A percentile compares a stretch with the other conserved stretches of the same genome.
phyloP scores from a whole-genome alignment of 2,329 filamentous ascomycete species.

The Penicillium sp. region DNA sequence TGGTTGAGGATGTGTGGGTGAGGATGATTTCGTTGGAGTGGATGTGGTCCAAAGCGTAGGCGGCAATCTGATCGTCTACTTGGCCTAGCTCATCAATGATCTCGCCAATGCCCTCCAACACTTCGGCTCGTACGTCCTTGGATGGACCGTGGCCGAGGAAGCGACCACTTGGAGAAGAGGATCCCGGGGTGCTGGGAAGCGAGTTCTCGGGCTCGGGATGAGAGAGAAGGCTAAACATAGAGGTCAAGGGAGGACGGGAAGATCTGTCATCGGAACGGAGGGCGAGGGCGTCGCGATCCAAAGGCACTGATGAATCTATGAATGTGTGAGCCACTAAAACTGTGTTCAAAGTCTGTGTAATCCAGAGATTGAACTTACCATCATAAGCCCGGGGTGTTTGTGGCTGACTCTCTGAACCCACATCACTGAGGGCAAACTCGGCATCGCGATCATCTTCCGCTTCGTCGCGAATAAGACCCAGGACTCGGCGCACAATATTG shows the following conservation, averaged over 20 bases:
- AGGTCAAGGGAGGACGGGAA: conserved; percentile 63
- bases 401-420: conserved; percentile 54
- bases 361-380: conserved; percentile 26
- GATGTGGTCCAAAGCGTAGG: conserved; percentile 85
- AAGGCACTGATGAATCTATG: conserved; percentile 30
- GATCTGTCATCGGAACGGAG: conserved; percentile 35
- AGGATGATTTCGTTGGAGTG: conserved; percentile 91
- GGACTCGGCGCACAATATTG: conserved; percentile 86
- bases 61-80: conserved; percentile 89
- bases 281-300: conserved; percentile 29
- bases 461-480: conserved; percentile 89
- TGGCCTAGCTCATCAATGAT: conserved; percentile 93
- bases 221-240: conserved; percentile 85
- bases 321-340: conserved; percentile 14
- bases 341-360: neutral
- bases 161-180: conserved; percentile 37
- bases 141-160: conserved; percentile 29
- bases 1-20: conserved; percentile 80
- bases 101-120: conserved; percentile 90
- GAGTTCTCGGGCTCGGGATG: conserved; percentile 55
- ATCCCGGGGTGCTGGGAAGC: conserved; percentile 38
- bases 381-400: conserved; percentile 42
- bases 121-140: conserved; percentile 80
- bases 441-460: conserved; percentile 75
- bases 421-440: conserved; percentile 60